phyloP scores from a whole-genome alignment of 148 eudicot genomes.

The Selenicereus undatus region DNA sequence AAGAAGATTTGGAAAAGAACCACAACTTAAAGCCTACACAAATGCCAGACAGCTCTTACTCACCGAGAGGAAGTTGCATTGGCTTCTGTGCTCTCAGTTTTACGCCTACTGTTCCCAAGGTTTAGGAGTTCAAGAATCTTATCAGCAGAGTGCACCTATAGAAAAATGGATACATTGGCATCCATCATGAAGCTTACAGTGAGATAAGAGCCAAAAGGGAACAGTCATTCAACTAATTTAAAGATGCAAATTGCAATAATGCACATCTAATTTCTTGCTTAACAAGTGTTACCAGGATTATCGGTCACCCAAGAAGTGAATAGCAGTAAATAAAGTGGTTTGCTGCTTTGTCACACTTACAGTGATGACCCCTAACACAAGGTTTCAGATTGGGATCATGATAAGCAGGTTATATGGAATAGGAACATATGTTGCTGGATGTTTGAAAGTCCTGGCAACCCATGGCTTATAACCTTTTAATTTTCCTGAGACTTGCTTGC shows the following conservation, averaged over 20 bases:
- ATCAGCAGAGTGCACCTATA: slow-evolving; percentile 76
- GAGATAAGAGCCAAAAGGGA: neutral
- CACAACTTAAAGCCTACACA: neutral
- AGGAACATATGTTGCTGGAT: neutral
- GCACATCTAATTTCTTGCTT: neutral
- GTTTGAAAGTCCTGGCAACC: neutral
- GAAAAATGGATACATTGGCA: slow-evolving; percentile 14
- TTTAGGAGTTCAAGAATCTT: slow-evolving; percentile 81
- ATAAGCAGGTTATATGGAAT: neutral
- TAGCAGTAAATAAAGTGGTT: neutral
- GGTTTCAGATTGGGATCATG: neutral
- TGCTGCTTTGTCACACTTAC: neutral
- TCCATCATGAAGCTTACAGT: slow-evolving; percentile 4
- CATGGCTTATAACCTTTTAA: neutral
- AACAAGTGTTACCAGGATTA: neutral
- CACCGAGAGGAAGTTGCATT: slow-evolving; percentile 88
- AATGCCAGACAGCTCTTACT: slow-evolving; percentile 22
- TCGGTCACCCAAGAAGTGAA: neutral
- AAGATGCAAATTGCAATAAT: neutral
- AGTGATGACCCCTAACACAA: neutral
- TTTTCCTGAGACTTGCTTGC: neutral
- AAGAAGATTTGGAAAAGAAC: neutral
- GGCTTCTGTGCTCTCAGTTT: slow-evolving; percentile 79
- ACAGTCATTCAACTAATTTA: neutral
- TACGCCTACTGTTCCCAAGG: slow-evolving; percentile 81